Conservation (phyloP, 2,329 filamentous ascomycete species). For the Ceratocystis huliohia region DNA sequence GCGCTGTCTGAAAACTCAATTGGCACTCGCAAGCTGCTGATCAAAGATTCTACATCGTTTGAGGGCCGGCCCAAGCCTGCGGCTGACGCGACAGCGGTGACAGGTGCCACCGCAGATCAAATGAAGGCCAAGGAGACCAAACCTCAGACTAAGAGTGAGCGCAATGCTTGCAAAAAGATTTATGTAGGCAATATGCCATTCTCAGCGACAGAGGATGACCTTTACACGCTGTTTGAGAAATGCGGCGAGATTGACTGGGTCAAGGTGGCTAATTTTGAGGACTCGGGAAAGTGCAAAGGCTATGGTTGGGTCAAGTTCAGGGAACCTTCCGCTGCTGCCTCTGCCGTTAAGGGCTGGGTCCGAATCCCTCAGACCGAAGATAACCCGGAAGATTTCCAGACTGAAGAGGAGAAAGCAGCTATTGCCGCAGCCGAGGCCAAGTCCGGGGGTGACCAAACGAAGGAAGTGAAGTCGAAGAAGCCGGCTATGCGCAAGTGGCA, state of each 20-base stretch:
- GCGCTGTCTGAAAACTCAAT: constrained; percentile 75
- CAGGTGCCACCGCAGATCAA: constrained; percentile 24
- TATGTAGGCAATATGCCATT: constrained; percentile 89
- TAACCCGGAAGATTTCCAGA: constrained; percentile 49
- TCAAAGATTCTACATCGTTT: constrained; percentile 85
- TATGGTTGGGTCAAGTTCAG: constrained; percentile 92
- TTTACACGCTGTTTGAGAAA: constrained; percentile 68
- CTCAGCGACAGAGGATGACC: constrained; percentile 64
- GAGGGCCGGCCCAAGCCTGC: constrained; percentile 58
- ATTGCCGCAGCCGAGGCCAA: constrained; percentile 33
- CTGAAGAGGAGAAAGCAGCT: constrained; percentile 28
- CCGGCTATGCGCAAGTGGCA: constrained; percentile 60
- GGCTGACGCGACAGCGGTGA: constrained; percentile 22
- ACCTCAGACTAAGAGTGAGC: constrained; percentile 30
- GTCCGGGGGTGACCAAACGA: constrained; percentile 31
- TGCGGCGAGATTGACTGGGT: constrained; percentile 74
- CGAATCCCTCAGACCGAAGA: constrained; percentile 54
- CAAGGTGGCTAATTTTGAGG: constrained; percentile 90
- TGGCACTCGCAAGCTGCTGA: constrained; percentile 65
- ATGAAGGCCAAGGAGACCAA: constrained; percentile 26
- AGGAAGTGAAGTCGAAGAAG: constrained; percentile 34
- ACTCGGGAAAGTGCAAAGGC: constrained; percentile 94
- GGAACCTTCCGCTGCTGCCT: constrained; percentile 58
- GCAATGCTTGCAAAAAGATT: constrained; percentile 62
- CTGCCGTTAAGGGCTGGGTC: constrained; percentile 63